These are phyloP conservation scores for Leccinum obscurum DNA, from an alignment of 768 basidiomycete genomes.

Conservation along the genomic window DNA sequence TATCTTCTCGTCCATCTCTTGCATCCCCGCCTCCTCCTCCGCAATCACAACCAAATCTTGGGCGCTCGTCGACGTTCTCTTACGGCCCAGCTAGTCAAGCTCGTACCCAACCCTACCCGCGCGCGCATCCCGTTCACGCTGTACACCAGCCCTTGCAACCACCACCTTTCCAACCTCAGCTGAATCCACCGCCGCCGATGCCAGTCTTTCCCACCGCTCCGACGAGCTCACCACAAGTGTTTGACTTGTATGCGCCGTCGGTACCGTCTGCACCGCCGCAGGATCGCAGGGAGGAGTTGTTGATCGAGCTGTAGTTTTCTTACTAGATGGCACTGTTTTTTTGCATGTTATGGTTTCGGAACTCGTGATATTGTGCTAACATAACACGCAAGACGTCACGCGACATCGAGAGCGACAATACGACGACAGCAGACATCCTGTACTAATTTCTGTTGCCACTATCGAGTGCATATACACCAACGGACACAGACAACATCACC, in stretches of 20 bases:
- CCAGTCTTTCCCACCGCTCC: constrained; percentile 70
- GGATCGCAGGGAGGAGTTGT: constrained; percentile 61
- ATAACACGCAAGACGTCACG: no score
- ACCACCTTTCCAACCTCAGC: constrained; percentile 19
- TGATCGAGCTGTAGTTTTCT: constrained; percentile 41
- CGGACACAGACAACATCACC: no score
- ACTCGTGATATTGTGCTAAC: no score
- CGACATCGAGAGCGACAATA: no score
- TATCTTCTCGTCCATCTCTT: constrained; percentile 23
- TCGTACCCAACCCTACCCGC: constrained; percentile 11
- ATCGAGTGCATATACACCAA: no score
- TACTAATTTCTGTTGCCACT: no score
- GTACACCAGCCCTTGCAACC: constrained; percentile 12
- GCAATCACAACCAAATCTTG: constrained; percentile 22
- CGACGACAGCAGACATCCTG: no score
- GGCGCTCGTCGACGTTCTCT: constrained; percentile 25
- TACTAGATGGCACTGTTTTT: neutral
- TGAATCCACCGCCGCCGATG: constrained; percentile 43
- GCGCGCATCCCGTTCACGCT: constrained; percentile 1
- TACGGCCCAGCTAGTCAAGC: constrained; percentile 13
- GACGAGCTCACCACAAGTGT: constrained; percentile 55
- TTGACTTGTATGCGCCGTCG: no score
- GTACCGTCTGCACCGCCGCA: constrained; percentile 47
- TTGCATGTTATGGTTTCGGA: no score
- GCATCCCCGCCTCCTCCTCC: constrained; percentile 13